Percentiles rank a stretch among this genome's conserved stretches.
phyloP scores from a whole-genome alignment of 176 grass and related monocot genomes.

The Oryza meyeriana region DNA sequence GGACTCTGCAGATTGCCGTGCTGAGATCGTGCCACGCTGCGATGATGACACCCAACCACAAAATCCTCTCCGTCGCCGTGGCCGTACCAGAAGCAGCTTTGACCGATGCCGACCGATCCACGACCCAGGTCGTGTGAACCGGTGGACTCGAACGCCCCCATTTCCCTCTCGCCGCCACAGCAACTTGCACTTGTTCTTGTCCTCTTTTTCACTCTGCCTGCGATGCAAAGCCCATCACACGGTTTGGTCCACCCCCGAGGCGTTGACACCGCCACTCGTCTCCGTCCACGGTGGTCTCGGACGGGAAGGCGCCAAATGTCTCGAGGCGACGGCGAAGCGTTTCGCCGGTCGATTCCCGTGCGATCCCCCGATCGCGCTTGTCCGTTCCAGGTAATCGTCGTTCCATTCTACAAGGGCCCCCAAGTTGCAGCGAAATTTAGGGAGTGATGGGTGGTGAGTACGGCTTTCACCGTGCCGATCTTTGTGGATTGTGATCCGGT shows the following conservation, averaged over 20 bases:
- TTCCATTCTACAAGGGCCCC: neutral
- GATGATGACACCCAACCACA: neutral
- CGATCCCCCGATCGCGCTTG: neutral
- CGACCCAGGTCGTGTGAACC: conserved; percentile 33
- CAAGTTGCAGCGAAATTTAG: neutral
- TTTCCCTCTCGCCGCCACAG: neutral
- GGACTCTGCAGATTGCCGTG: neutral
- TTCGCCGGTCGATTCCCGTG: conserved; percentile 12
- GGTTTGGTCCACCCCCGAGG: conserved; percentile 25
- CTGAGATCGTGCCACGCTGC: neutral
- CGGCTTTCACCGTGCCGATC: neutral
- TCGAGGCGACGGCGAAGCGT: neutral
- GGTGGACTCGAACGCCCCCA: neutral
- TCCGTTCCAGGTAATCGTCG: neutral
- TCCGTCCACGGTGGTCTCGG: neutral
- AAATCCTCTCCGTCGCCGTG: neutral
- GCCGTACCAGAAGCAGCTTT: neutral
- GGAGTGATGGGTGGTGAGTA: neutral
- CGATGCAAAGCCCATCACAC: neutral
- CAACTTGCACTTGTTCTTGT: neutral
- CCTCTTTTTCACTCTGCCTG: neutral
- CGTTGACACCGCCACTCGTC: neutral
- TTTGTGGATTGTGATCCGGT: neutral
- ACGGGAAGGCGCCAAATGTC: neutral
- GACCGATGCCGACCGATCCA: conserved; percentile 12